Evolutionary conservation across 169 alveolate species (phyloP).

Genomic region (Cryptosporidium muris): DNA sequence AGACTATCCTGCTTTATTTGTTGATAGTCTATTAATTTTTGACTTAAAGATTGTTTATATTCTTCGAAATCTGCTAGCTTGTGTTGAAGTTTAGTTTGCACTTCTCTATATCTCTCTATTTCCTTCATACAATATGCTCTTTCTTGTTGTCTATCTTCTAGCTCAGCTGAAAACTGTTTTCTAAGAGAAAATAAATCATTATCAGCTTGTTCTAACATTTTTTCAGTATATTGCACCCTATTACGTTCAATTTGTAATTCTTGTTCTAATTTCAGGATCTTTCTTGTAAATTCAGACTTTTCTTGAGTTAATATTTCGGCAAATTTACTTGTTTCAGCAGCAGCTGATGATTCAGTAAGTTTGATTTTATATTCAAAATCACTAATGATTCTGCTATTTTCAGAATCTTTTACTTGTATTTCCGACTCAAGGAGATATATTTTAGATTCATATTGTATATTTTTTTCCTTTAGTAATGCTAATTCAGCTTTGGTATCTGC

Average conservation of each 20-base stretch:
- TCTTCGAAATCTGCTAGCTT: slow-evolving; percentile 43
- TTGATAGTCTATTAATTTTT: slow-evolving; percentile 4
- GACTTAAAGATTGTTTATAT: not conserved
- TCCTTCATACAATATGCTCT: slow-evolving; percentile 67
- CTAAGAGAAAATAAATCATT: slow-evolving; percentile 45
- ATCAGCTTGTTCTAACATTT: slow-evolving; percentile 57
- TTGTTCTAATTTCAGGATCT: slow-evolving; percentile 48
- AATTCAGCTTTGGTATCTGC: slow-evolving; percentile 24
- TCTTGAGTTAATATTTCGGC: slow-evolving; percentile 35
- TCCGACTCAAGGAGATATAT: slow-evolving; percentile 37
- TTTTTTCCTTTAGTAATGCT: slow-evolving; percentile 27
- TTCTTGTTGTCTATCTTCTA: slow-evolving; percentile 68
- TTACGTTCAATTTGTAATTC: slow-evolving; percentile 38
- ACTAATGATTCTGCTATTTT: slow-evolving; percentile 39
- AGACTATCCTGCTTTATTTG: slow-evolving; percentile 1
- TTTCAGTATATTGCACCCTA: slow-evolving; percentile 33
- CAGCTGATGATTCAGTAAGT: slow-evolving; percentile 19
- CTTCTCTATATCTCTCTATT: slow-evolving; percentile 57
- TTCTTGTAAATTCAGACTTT: slow-evolving; percentile 19
- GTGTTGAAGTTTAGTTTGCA: slow-evolving; percentile 30
- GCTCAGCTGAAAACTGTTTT: slow-evolving; percentile 64
- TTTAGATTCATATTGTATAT: slow-evolving; percentile 18
- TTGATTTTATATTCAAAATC: slow-evolving; percentile 59
- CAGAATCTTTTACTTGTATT: slow-evolving; percentile 56
- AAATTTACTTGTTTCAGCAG: slow-evolving; percentile 30